phyloP scores from a whole-genome alignment of 116 monocot species.

The Phalaenopsis hybrid region DNA sequence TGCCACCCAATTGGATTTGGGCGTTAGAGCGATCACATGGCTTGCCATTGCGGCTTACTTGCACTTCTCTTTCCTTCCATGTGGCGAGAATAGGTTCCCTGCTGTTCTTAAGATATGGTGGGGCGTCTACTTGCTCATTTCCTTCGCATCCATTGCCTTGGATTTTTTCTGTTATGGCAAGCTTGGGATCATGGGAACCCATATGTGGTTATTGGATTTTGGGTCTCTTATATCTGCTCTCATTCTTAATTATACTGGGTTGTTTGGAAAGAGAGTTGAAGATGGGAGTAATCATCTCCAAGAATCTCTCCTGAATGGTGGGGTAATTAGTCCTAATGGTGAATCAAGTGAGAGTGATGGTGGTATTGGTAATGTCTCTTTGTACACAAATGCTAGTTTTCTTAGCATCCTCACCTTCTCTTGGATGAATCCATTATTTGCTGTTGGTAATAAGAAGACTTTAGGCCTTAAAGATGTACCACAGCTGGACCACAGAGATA shows the following conservation, averaged over 20 bases:
- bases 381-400: slow-evolving; percentile 23
- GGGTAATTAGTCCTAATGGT: not conserved
- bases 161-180: slow-evolving; percentile 25
- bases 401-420: slow-evolving; percentile 41
- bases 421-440: slow-evolving; percentile 43
- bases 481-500: slow-evolving; percentile 17
- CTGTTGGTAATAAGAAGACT: slow-evolving; percentile 20
- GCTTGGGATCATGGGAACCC: slow-evolving; percentile 14
- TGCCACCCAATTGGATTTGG: not conserved
- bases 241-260: slow-evolving; percentile 28
- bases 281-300: slow-evolving; percentile 2
- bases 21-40: slow-evolving; percentile 27
- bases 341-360: not conserved
- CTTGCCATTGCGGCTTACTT: slow-evolving; percentile 27
- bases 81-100: slow-evolving; percentile 34
- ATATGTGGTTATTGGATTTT: slow-evolving; percentile 45
- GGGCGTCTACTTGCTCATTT: slow-evolving; percentile 41
- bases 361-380: slow-evolving; percentile 1
- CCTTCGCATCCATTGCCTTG: slow-evolving; percentile 29
- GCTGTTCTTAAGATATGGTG: slow-evolving; percentile 60
- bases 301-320: slow-evolving; percentile 21
- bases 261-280: not conserved
- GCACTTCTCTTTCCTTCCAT: slow-evolving; percentile 18
- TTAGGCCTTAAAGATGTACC: slow-evolving; percentile 48
- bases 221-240: slow-evolving; percentile 34